A percentile compares a stretch with the other conserved stretches of the same genome.
Evolutionary conservation across 192 early-diverging fungal genomes (phyloP).

Genomic region (Coemansia aciculifera): DNA sequence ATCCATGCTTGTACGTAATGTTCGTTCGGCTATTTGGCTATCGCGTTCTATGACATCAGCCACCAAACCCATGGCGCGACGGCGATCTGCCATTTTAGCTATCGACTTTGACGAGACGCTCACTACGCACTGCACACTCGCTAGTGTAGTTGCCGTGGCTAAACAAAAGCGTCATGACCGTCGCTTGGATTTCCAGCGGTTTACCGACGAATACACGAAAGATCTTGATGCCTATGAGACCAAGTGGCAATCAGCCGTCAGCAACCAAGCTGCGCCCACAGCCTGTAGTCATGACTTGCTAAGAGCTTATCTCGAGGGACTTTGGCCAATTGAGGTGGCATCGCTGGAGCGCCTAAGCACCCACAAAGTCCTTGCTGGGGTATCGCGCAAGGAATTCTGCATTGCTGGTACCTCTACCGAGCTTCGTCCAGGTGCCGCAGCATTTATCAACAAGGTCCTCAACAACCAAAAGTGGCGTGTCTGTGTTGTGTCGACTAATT

Average conservation of each 20-base stretch:
- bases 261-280: not conserved
- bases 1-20: not conserved
- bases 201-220: constrained; percentile 25
- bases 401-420: constrained; percentile 13
- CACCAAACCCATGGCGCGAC: not conserved
- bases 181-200: constrained; percentile 13
- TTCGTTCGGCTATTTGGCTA: not conserved
- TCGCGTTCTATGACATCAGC: not conserved
- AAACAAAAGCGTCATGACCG: not conserved
- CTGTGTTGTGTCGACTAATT: constrained; percentile 47
- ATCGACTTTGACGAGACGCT: constrained; percentile 53
- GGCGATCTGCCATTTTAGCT: constrained; percentile 14
- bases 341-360: constrained; percentile 29
- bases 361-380: constrained; percentile 23
- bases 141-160: constrained; percentile 19
- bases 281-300: constrained; percentile 7
- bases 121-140: constrained; percentile 36
- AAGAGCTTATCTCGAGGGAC: constrained; percentile 27
- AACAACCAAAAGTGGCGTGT: constrained; percentile 6
- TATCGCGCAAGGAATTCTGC: constrained; percentile 17
- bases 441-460: constrained; percentile 23
- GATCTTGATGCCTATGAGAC: constrained; percentile 19
- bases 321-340: constrained; percentile 28
- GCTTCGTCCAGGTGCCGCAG: constrained; percentile 27
- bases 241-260: constrained; percentile 9